Evolutionary conservation across 164 flowering plant species (phyloP).

Genomic region (Vitis vinifera): ASM3070453v1 NC_081820.1:3442501-3443000

Average conservation of each 20-base stretch:
- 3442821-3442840: slow-evolving; percentile 1
- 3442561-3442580: too few relatives aligned
- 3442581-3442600: too few relatives aligned
- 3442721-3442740: neutral
- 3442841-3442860: neutral
- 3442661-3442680: neutral
- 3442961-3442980: too few relatives aligned
- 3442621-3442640: neutral
- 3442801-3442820: neutral
- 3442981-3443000: too few relatives aligned
- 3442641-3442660: neutral
- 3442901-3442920: neutral
- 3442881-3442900: neutral
- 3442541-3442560: too few relatives aligned
- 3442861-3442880: neutral
- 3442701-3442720: neutral
- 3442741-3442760: neutral
- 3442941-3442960: neutral
- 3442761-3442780: neutral
- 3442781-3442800: neutral
- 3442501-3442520: too few relatives aligned
- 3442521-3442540: too few relatives aligned
- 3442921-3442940: neutral
- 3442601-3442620: neutral
- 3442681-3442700: neutral